phyloP scores from a whole-genome alignment of 148 eudicot genomes.

The Talinum fruticosum region DNA sequence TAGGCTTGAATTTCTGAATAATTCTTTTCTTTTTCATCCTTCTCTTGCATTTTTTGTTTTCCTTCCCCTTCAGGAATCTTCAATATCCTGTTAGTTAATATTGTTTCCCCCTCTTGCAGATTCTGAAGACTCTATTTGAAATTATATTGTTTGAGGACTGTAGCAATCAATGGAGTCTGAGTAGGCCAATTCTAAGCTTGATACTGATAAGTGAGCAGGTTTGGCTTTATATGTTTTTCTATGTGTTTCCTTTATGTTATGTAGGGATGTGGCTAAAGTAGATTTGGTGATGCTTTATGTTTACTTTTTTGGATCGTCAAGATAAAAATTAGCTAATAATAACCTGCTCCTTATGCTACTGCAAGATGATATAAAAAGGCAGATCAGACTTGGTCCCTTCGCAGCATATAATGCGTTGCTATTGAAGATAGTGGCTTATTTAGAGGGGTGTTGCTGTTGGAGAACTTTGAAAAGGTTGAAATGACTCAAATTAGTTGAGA shows the following conservation, averaged over 20 bases:
- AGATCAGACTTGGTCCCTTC: too few relatives aligned
- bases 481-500: too few relatives aligned
- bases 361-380: not conserved
- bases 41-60: too few relatives aligned
- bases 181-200: slow-evolving; percentile 92
- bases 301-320: not conserved
- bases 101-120: slow-evolving; percentile 38
- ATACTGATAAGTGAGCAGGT: slow-evolving; percentile 95
- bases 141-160: slow-evolving; percentile 84
- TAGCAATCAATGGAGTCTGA: slow-evolving; percentile 94
- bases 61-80: not conserved
- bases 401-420: too few relatives aligned
- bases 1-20: too few relatives aligned
- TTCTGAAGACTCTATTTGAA: slow-evolving; percentile 88
- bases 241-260: not conserved
- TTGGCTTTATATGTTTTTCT: slow-evolving; percentile 4
- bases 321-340: not conserved
- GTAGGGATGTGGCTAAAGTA: not conserved
- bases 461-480: too few relatives aligned
- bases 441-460: too few relatives aligned
- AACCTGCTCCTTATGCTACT: not conserved
- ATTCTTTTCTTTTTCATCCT: too few relatives aligned
- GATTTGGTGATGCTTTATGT: not conserved
- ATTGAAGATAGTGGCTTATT: too few relatives aligned
- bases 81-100: not conserved